These are phyloP conservation scores for Irineochytrium annulatum DNA, from an alignment of 192 early-diverging fungal genomes.

Conservation along the genomic window DNA sequence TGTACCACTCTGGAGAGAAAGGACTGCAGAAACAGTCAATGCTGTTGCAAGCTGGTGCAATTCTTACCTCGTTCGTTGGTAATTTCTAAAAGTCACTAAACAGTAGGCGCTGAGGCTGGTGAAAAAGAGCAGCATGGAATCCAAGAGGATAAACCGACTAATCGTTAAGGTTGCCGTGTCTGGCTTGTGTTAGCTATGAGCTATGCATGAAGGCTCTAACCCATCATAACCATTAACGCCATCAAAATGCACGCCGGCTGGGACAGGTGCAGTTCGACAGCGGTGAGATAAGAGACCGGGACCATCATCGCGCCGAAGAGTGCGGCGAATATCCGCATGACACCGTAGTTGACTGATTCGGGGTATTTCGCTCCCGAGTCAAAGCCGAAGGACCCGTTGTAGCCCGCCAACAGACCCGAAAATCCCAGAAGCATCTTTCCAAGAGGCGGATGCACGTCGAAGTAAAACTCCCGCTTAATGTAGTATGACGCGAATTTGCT, in stretches of 20 bases:
- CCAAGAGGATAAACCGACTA: constrained; percentile 88
- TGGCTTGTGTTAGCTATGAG: not conserved
- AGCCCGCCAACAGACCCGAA: constrained; percentile 77
- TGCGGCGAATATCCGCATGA: constrained; percentile 88
- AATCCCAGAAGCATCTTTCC: constrained; percentile 93
- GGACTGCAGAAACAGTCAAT: constrained; percentile 44
- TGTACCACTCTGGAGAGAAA: constrained; percentile 84
- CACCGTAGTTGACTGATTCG: constrained; percentile 68
- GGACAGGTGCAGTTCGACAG: constrained; percentile 69
- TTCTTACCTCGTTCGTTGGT: constrained; percentile 44
- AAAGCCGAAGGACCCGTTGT: constrained; percentile 82
- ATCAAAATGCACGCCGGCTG: constrained; percentile 63
- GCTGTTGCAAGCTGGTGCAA: not conserved
- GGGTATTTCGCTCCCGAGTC: constrained; percentile 77
- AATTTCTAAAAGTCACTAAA: constrained; percentile 70
- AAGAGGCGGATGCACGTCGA: constrained; percentile 96
- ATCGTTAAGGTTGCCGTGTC: constrained; percentile 76
- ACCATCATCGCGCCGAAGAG: constrained; percentile 82
- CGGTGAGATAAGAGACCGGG: constrained; percentile 86
- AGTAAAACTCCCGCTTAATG: constrained; percentile 89
- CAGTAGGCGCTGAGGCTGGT: constrained; percentile 67
- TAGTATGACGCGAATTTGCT: constrained; percentile 90
- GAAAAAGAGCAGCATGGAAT: constrained; percentile 93
- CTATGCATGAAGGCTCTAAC: constrained; percentile 50
- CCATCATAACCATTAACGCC: constrained; percentile 72